Conservation (phyloP, 306 rosid genomes). For the Inga oerstediana region DNA sequence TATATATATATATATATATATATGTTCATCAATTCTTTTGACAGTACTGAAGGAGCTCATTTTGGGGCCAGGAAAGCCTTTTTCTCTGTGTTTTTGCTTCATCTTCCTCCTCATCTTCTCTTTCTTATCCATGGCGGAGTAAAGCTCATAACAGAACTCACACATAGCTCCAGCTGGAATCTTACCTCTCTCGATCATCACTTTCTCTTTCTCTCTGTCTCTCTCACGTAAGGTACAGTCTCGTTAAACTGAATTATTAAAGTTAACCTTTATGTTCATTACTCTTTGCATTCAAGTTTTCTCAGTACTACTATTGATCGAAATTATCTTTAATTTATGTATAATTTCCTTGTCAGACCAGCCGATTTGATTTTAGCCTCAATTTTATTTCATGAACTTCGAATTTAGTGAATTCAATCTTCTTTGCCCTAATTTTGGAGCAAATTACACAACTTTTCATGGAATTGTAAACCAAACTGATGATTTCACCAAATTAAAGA, state of each 20-base stretch:
- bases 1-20: background rate
- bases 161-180: constrained; percentile 1
- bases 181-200: background rate
- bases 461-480: constrained; percentile 22
- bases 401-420: background rate
- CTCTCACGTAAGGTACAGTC: constrained; percentile 12
- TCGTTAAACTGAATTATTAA: constrained; percentile 1
- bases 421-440: constrained; percentile 42
- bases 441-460: background rate
- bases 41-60: background rate
- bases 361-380: background rate
- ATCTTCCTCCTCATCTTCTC: background rate
- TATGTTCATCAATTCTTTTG: background rate
- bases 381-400: constrained; percentile 25
- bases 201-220: background rate
- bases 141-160: background rate
- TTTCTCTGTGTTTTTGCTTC: background rate
- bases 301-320: background rate
- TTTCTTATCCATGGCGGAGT: background rate
- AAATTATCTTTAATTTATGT: constrained; percentile 12
- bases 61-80: background rate
- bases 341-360: background rate
- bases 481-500: constrained; percentile 8
- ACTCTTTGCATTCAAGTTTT: constrained; percentile 8
- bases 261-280: background rate